These are phyloP conservation scores for Allomyces arbusculus DNA, from an alignment of 192 early-diverging fungal genomes.

Conservation along the genomic window DNA sequence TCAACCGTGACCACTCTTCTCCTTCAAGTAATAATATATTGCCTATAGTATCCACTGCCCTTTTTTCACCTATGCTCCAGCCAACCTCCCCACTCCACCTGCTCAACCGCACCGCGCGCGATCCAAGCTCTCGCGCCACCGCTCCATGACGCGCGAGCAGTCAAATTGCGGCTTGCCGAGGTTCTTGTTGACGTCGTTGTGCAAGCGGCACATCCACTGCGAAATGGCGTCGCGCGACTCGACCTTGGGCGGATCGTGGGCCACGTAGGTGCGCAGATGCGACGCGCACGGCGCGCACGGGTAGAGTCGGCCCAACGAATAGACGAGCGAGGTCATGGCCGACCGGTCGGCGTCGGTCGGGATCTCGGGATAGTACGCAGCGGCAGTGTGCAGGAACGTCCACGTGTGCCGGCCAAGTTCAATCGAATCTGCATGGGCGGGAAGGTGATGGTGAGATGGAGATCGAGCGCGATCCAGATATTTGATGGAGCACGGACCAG, in stretches of 20 bases:
- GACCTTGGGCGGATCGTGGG: slow-evolving; percentile 29
- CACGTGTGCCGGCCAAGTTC: slow-evolving; percentile 76
- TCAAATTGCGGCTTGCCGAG: slow-evolving; percentile 86
- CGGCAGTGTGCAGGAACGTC: slow-evolving; percentile 95
- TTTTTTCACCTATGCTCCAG: no score
- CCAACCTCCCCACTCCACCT: no score
- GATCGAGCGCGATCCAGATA: no score
- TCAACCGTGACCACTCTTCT: no score
- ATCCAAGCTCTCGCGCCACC: slow-evolving; percentile 34
- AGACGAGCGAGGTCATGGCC: slow-evolving; percentile 51
- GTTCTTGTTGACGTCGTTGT: slow-evolving; percentile 86
- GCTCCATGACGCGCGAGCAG: slow-evolving; percentile 77
- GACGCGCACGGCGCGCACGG: slow-evolving; percentile 73
- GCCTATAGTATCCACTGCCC: no score
- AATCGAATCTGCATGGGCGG: slow-evolving; percentile 27
- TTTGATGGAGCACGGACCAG: not conserved
- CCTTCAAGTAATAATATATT: no score
- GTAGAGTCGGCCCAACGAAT: slow-evolving; percentile 67
- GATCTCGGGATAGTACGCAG: slow-evolving; percentile 79
- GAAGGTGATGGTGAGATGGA: not conserved
- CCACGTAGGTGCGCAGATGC: not conserved
- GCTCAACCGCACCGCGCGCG: not conserved
- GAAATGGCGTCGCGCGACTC: slow-evolving; percentile 40
- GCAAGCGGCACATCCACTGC: slow-evolving; percentile 81
- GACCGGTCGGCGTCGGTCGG: slow-evolving; percentile 48